phyloP scores from a whole-genome alignment of 306 rosid species.

The Adenanthera pavonina region DNA sequence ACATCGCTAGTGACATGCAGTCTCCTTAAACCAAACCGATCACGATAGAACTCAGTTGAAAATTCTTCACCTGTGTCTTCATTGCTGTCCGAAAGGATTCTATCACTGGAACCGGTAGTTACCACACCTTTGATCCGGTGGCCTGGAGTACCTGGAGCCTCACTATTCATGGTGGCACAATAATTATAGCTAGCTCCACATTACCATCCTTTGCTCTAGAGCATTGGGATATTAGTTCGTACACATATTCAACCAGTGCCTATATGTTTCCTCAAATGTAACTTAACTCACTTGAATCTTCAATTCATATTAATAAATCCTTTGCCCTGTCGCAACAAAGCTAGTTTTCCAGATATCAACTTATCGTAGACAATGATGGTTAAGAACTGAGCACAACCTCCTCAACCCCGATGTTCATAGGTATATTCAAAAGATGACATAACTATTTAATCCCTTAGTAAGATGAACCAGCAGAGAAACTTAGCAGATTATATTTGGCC shows the following conservation, averaged over 20 bases:
- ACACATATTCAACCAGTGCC: slow-evolving; percentile 14
- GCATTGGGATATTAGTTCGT: slow-evolving; percentile 31
- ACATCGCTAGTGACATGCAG: slow-evolving; percentile 48
- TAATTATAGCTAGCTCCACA: slow-evolving; percentile 38
- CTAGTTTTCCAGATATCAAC: slow-evolving; percentile 1
- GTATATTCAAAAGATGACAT: slow-evolving; percentile 24
- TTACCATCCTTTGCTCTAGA: slow-evolving; percentile 34
- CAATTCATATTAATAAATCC: slow-evolving; percentile 14
- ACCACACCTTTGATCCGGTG: slow-evolving; percentile 42
- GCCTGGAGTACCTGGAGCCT: slow-evolving; percentile 54
- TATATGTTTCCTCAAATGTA: slow-evolving; percentile 14
- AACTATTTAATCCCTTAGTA: slow-evolving; percentile 30
- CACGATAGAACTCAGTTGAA: slow-evolving; percentile 76
- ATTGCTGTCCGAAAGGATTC: slow-evolving; percentile 39
- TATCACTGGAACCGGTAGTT: slow-evolving; percentile 41
- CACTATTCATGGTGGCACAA: slow-evolving; percentile 67
- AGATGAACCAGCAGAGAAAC: slow-evolving; percentile 35
- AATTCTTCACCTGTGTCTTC: slow-evolving; percentile 88
- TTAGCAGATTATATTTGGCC: slow-evolving; percentile 25
- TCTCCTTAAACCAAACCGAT: slow-evolving; percentile 65
- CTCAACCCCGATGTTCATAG: slow-evolving; percentile 1
- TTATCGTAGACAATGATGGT: slow-evolving; percentile 1
- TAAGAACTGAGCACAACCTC: slow-evolving; percentile 14
- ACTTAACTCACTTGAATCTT: neutral
- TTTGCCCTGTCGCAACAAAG: slow-evolving; percentile 25